A percentile compares a stretch with the other conserved stretches of the same genome.
Conservation (phyloP, 1,284 basidiomycete species). For the Phaffia rhodozyma region DNA sequence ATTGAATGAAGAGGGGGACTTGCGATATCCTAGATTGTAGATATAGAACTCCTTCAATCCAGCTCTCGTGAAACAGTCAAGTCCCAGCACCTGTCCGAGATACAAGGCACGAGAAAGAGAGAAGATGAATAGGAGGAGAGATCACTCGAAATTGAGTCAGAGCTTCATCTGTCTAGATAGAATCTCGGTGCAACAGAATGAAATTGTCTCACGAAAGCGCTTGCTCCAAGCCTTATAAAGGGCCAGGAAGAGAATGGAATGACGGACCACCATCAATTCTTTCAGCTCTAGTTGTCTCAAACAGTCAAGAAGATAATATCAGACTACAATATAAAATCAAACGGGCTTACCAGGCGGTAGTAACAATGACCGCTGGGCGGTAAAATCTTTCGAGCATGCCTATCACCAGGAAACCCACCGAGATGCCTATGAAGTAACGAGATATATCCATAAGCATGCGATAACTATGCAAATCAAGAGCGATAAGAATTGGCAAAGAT, state of each 20-base stretch:
- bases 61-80: slow-evolving; percentile 84
- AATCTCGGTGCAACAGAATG: too few relatives aligned
- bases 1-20: too few relatives aligned
- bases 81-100: slow-evolving; percentile 52
- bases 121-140: not conserved
- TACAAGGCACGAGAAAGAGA: not conserved
- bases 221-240: slow-evolving; percentile 54
- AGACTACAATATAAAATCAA: slow-evolving; percentile 63
- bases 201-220: slow-evolving; percentile 47
- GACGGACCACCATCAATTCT: not conserved
- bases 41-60: slow-evolving; percentile 95
- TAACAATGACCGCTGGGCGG: too few relatives aligned
- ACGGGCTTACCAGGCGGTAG: slow-evolving; percentile 52
- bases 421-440: too few relatives aligned
- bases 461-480: too few relatives aligned
- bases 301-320: slow-evolving; percentile 66
- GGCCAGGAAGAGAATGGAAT: not conserved
- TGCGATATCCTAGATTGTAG: slow-evolving; percentile 76
- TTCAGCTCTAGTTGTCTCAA: slow-evolving; percentile 37
- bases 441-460: too few relatives aligned
- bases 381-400: too few relatives aligned
- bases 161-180: too few relatives aligned
- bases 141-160: too few relatives aligned
- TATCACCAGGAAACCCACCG: too few relatives aligned
- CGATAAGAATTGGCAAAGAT: slow-evolving; percentile 15